Evolutionary conservation across 805 yeast genomes (phyloP).

Genomic region (Nakazawaea sp.): DNA sequence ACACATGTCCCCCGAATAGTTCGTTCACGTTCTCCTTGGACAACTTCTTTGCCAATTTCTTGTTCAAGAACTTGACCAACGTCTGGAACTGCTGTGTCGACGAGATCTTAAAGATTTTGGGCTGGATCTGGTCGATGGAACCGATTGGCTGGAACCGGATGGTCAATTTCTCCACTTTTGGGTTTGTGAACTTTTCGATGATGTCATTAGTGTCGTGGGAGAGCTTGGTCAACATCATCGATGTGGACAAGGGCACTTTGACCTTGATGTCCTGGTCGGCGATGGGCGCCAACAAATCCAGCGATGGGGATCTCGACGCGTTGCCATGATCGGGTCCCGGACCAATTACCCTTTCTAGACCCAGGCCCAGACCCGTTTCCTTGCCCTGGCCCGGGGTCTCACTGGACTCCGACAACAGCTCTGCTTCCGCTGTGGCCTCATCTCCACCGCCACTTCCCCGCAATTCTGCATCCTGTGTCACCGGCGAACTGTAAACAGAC

Average conservation of each 20-base stretch:
- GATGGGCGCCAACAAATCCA: too few relatives aligned
- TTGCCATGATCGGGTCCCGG: too few relatives aligned
- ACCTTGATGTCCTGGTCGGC: constrained; percentile 15
- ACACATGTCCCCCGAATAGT: constrained; percentile 17
- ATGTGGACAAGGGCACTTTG: constrained; percentile 23
- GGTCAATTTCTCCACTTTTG: constrained; percentile 27
- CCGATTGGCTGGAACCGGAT: constrained; percentile 58
- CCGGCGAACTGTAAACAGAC: constrained; percentile 4
- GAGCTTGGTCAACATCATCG: constrained; percentile 18
- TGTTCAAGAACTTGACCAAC: constrained; percentile 35
- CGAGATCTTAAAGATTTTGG: constrained; percentile 43
- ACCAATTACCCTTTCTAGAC: too few relatives aligned
- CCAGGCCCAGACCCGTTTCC: too few relatives aligned
- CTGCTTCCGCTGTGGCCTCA: too few relatives aligned
- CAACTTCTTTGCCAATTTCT: constrained; percentile 23
- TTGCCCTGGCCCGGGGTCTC: too few relatives aligned
- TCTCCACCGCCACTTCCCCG: too few relatives aligned
- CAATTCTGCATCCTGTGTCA: too few relatives aligned
- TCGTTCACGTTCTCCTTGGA: constrained; percentile 5
- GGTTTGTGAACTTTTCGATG: constrained; percentile 13
- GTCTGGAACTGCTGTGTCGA: constrained; percentile 39
- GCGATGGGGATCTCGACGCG: too few relatives aligned
- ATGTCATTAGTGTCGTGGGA: constrained; percentile 18
- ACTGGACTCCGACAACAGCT: too few relatives aligned
- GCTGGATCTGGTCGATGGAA: constrained; percentile 41